A percentile compares a stretch with the other conserved stretches of the same genome.
Conservation (phyloP, 2,329 filamentous ascomycete genomes). For the Penicillium sp. region DNA sequence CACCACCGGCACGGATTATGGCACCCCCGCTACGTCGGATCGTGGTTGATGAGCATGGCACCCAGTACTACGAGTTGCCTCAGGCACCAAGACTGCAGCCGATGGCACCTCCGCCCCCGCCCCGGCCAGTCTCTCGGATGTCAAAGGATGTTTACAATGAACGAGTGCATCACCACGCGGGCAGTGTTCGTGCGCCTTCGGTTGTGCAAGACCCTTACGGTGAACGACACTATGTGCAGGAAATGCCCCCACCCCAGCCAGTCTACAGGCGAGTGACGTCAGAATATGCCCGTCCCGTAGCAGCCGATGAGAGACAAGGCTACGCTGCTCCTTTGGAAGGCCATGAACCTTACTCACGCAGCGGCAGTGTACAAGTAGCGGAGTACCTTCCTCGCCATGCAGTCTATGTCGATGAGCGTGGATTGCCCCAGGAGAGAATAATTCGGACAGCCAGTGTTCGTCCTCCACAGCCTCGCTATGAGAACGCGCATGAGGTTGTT, state of each 20-base stretch:
- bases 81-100: conserved; percentile 38
- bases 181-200: conserved; percentile 43
- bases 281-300: conserved; percentile 36
- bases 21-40: conserved; percentile 64
- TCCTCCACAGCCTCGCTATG: conserved; percentile 50
- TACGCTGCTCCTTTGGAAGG: conserved; percentile 37
- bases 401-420: conserved; percentile 63
- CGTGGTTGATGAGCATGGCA: conserved; percentile 78
- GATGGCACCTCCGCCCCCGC: conserved; percentile 36
- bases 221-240: conserved; percentile 43
- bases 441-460: conserved; percentile 60
- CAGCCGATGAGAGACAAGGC: conserved; percentile 31
- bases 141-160: conserved; percentile 39
- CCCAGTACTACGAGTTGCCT: conserved; percentile 68
- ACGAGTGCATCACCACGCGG: conserved; percentile 29
- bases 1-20: conserved; percentile 49
- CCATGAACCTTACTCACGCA: conserved; percentile 38
- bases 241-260: conserved; percentile 46
- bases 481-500: conserved; percentile 41
- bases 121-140: conserved; percentile 35
- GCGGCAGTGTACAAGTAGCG: conserved; percentile 43
- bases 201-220: conserved; percentile 45
- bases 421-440: conserved; percentile 58
- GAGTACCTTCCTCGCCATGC: conserved; percentile 41
- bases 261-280: conserved; percentile 42